These are phyloP conservation scores for Xylaria telfairii DNA, from an alignment of 495 filamentous ascomycete species.

Conservation along the genomic window DNA sequence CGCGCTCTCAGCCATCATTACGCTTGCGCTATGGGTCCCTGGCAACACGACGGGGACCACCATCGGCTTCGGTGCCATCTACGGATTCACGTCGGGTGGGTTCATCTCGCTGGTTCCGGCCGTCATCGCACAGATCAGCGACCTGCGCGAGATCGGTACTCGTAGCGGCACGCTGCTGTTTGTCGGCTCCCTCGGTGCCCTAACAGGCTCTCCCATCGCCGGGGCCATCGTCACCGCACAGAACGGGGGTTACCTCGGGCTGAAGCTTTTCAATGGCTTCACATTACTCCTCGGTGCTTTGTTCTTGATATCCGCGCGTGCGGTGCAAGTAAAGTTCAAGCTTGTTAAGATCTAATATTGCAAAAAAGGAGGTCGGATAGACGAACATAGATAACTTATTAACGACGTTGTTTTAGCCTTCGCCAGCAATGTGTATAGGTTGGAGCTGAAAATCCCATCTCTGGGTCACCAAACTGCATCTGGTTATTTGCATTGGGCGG, in stretches of 20 bases:
- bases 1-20: conserved; percentile 64
- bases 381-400: background rate
- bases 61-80: conserved; percentile 70
- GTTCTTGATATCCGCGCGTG: conserved; percentile 55
- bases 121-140: conserved; percentile 72
- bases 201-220: conserved; percentile 76
- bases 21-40: conserved; percentile 74
- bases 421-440: too few species aligned
- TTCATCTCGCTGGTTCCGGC: conserved; percentile 67
- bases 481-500: conserved; percentile 14
- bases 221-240: conserved; percentile 67
- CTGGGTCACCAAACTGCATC: background rate
- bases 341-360: conserved; percentile 43
- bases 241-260: conserved; percentile 60
- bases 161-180: conserved; percentile 73
- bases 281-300: conserved; percentile 59
- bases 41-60: conserved; percentile 61
- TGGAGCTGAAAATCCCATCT: background rate
- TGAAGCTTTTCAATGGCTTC: conserved; percentile 73
- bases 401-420: background rate
- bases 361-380: background rate
- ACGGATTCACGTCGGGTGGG: conserved; percentile 75
- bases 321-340: conserved; percentile 49
- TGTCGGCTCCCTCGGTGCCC: conserved; percentile 65
- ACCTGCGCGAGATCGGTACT: conserved; percentile 74